These are phyloP conservation scores for Prunus persica DNA, from an alignment of 306 rosid genomes.

Conservation along the genomic window DNA sequence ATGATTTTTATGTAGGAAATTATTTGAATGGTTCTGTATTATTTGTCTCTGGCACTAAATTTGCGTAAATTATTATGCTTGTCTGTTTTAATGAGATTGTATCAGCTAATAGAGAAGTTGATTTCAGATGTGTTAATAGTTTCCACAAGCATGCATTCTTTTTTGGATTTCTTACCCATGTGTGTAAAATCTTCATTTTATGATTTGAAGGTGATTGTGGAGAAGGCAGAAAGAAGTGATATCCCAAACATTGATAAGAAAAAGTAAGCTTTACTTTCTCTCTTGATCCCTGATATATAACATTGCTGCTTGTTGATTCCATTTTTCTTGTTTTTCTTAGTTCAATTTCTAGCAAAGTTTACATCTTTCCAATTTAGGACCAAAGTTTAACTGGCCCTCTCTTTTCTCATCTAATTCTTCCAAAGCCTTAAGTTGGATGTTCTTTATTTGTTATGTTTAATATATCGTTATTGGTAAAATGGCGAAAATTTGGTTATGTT, in stretches of 20 bases:
- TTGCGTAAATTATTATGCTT: neutral
- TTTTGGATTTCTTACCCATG: constrained; percentile 6
- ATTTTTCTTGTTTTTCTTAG: neutral
- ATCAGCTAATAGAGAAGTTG: constrained; percentile 7
- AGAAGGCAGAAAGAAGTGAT: constrained; percentile 95
- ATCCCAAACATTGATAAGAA: constrained; percentile 91
- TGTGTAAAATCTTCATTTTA: constrained; percentile 21
- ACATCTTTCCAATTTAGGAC: neutral
- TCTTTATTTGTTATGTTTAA: neutral
- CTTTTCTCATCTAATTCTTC: neutral
- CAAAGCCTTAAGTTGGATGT: neutral
- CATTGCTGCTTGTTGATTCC: neutral
- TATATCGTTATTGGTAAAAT: neutral
- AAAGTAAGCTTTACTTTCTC: constrained; percentile 54
- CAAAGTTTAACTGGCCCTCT: neutral
- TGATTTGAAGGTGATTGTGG: constrained; percentile 80
- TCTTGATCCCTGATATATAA: neutral
- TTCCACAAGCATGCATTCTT: neutral
- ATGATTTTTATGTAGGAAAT: neutral
- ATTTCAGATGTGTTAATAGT: neutral
- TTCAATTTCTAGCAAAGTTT: neutral
- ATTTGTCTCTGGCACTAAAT: neutral
- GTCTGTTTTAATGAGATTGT: neutral
- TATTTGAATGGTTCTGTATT: neutral
- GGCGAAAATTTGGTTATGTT: neutral